Evolutionary conservation across 1,284 basidiomycete genomes (phyloP).

Genomic region (Ustilago nuda): DNA sequence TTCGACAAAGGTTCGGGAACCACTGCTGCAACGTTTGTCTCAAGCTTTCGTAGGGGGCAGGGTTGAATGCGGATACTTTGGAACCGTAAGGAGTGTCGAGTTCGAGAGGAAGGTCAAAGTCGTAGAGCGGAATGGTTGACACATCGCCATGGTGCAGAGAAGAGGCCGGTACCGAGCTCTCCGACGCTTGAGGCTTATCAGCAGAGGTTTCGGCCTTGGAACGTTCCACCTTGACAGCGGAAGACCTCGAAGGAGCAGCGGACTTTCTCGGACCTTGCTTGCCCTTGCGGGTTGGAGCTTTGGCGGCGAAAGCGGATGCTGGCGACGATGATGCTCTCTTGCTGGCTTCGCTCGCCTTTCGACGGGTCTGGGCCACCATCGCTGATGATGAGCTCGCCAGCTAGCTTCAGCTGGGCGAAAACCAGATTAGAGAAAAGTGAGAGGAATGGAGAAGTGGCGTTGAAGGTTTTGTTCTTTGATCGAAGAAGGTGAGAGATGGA

Average conservation of each 20-base stretch:
- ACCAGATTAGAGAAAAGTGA: background rate
- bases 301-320: background rate
- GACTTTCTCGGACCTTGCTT: background rate
- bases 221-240: background rate
- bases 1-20: constrained; percentile 21
- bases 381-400: background rate
- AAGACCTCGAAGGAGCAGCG: background rate
- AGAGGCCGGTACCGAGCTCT: background rate
- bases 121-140: constrained; percentile 44
- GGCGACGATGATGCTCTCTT: background rate
- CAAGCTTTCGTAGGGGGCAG: constrained; percentile 21
- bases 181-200: background rate
- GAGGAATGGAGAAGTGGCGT: background rate
- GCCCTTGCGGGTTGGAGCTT: background rate
- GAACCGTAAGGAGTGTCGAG: constrained; percentile 15
- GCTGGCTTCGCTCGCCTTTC: constrained; percentile 11
- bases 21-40: constrained; percentile 17
- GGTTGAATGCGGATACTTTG: constrained; percentile 28
- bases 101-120: constrained; percentile 45
- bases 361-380: constrained; percentile 31
- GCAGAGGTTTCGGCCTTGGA: background rate
- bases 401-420: background rate
- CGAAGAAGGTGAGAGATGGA: background rate
- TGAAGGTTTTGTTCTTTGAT: background rate
- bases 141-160: background rate